A percentile compares a stretch with the other conserved stretches of the same genome.
Conservation (phyloP, 352 stramenopile species). For the Blastocystis sp. region DNA sequence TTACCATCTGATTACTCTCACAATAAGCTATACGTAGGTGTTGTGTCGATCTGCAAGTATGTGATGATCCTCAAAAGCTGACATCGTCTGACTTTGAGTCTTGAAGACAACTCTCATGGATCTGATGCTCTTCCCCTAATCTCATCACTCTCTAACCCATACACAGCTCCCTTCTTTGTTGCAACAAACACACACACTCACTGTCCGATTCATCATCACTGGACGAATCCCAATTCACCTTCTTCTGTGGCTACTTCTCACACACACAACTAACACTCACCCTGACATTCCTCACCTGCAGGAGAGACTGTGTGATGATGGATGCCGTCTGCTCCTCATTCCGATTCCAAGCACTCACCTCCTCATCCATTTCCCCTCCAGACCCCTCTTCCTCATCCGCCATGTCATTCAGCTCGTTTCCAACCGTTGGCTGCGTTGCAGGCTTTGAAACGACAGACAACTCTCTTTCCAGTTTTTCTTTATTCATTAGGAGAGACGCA, state of each 20-base stretch:
- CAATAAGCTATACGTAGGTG: background rate
- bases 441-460: slow-evolving; percentile 3
- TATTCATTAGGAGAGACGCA: slow-evolving; percentile 31
- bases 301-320: slow-evolving; percentile 49
- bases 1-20: background rate
- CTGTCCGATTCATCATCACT: slow-evolving; percentile 34
- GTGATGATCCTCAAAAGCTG: background rate
- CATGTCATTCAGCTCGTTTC: slow-evolving; percentile 54
- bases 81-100: background rate
- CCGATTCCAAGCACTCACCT: background rate
- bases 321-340: background rate
- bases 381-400: slow-evolving; percentile 26
- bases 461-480: background rate
- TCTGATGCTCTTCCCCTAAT: background rate
- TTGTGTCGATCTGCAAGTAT: background rate
- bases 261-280: background rate
- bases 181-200: background rate
- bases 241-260: background rate
- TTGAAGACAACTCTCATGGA: background rate
- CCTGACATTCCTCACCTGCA: background rate
- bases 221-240: slow-evolving; percentile 52
- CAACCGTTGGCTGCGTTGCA: background rate
- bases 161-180: background rate
- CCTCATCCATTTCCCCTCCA: background rate
- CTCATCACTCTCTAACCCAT: background rate